Evolutionary conservation across 331 rosid species (phyloP), one percentile per base, ranked within the genome.

Genomic region (Quercus tomentella): DNA sequence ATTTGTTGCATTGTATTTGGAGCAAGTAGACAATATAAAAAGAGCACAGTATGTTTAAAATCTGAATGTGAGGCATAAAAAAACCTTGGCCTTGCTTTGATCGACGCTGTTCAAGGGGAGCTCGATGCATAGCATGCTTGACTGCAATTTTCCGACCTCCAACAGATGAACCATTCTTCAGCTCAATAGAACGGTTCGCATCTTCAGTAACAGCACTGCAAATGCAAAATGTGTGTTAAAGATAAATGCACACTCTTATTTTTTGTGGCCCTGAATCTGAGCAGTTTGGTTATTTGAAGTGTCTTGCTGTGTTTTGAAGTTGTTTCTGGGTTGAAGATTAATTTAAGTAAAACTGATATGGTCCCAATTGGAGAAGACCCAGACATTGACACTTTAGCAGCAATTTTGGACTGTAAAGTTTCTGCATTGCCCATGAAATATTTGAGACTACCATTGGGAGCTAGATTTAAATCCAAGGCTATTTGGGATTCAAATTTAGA

Each of bases 71-170:
- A 76, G 76, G 49, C 26, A 56, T 49, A 76, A 76, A 66, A 84
- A 66, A 84, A 96, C 98, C 99, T 93, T 86, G 88, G 81, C 71
- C 80, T 80, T 81, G 86, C 87, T 93, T 96, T 45, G 91, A 84
- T 26, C 86, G 72, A 17, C 99, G 82, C 49, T 83, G 89, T 77
- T 91, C 94, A 65, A 88, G 92, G 54, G 97, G 35, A 67, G 97
- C 93, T 78, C 97, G 97, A 60, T 92, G 97, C 87, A 75, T 87
- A 69, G 99, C 99, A 77, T 87, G 92, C 89, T 95, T 95, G 60
- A 90, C 98, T 16, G 80, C 76, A 80, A 93, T 80, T 87, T 88
- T 95, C 68, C 98, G 92, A 73, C 92, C 96, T 52, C 87, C 99
- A 79, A 91, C 72, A 20, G 92, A 88, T 35, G 84, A 78, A 69